Conservation (phyloP, 2,329 filamentous ascomycete species). For the Capronia americana region DNA sequence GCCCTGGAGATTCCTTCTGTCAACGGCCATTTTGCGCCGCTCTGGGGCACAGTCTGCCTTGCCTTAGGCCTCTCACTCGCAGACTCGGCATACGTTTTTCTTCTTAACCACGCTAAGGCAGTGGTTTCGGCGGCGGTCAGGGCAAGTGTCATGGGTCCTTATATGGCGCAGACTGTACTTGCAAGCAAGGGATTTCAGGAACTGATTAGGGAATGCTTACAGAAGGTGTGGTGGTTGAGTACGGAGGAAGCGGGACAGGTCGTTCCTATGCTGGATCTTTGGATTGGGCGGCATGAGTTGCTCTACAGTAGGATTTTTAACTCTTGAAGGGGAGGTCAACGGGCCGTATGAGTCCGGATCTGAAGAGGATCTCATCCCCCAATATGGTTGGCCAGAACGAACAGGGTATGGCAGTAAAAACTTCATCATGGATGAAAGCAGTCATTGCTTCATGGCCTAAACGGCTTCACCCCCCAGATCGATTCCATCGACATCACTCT, state of each 20-base stretch:
- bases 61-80: conserved; percentile 60
- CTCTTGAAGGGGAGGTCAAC: conserved; percentile 51
- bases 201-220: conserved; percentile 58
- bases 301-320: conserved; percentile 73
- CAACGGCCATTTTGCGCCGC: conserved; percentile 64
- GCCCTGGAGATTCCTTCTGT: conserved; percentile 40
- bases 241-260: conserved; percentile 65
- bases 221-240: conserved; percentile 54
- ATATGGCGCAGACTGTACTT: conserved; percentile 66
- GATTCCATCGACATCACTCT: background rate
- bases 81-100: conserved; percentile 65
- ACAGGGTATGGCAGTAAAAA: background rate
- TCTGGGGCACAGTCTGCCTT: conserved; percentile 64
- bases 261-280: conserved; percentile 68
- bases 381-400: background rate
- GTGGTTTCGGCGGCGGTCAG: conserved; percentile 68
- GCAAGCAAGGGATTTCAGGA: conserved; percentile 60
- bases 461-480: background rate
- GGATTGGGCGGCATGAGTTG: conserved; percentile 69
- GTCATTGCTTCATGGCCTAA: too few relatives aligned
- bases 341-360: background rate
- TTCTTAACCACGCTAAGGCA: conserved; percentile 69
- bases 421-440: background rate
- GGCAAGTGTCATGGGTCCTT: conserved; percentile 69
- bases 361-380: background rate